A percentile compares a stretch with the other conserved stretches of the same genome.
These are phyloP conservation scores for Cryphonectria parasitica DNA, from an alignment of 2,329 filamentous ascomycete genomes.

Conservation along the genomic window DNA sequence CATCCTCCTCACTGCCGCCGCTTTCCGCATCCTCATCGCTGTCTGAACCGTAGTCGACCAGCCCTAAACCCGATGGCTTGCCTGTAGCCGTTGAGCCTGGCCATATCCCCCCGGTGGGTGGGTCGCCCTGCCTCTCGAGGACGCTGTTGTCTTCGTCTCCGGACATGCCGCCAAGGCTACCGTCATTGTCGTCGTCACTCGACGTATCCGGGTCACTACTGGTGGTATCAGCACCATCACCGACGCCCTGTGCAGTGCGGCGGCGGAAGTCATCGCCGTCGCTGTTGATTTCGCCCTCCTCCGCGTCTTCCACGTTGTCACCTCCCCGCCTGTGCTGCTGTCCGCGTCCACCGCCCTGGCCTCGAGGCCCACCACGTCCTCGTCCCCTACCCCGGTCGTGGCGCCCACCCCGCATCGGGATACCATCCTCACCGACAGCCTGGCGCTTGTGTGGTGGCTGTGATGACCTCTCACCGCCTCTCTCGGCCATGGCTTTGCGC, in stretches of 20 bases:
- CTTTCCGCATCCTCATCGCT: constrained; percentile 26
- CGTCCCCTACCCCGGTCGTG: constrained; percentile 16
- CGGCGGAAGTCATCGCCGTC: constrained; percentile 29
- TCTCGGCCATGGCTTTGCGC: constrained; percentile 13
- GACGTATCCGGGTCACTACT: constrained; percentile 28
- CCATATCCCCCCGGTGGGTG: neutral
- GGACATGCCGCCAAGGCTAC: neutral
- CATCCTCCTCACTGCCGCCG: constrained; percentile 20
- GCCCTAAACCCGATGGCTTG: neutral
- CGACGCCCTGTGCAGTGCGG: neutral
- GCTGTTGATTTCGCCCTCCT: constrained; percentile 35
- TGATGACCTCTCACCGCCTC: constrained; percentile 1
- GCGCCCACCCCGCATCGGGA: constrained; percentile 11
- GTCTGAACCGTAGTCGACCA: constrained; percentile 29
- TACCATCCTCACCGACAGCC: constrained; percentile 10
- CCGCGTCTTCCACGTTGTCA: constrained; percentile 19
- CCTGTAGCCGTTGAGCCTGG: neutral
- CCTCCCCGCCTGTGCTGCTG: neutral
- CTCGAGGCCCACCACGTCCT: constrained; percentile 21
- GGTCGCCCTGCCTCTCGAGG: neutral
- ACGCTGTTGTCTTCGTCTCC: neutral
- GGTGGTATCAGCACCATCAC: constrained; percentile 17
- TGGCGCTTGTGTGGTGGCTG: constrained; percentile 21
- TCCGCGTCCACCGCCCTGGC: constrained; percentile 14
- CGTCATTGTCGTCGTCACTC: constrained; percentile 25